Conservation (phyloP, 2,329 filamentous ascomycete species). For the Scedosporium apiospermum region DNA sequence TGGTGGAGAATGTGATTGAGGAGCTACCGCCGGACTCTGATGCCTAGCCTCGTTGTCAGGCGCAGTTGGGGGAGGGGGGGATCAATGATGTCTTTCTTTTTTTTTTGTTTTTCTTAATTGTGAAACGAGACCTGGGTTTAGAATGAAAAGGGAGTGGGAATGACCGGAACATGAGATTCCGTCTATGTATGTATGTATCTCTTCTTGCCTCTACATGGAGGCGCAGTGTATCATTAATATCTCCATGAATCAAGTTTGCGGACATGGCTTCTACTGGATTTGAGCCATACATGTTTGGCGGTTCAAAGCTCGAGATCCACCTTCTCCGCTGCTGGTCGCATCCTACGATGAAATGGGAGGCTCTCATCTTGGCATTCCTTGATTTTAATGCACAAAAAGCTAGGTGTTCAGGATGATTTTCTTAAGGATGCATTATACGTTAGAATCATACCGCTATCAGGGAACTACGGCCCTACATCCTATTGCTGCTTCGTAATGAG, state of each 20-base stretch:
- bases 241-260: not conserved
- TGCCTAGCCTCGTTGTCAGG: conserved; percentile 2
- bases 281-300: no score
- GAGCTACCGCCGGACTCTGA: conserved; percentile 51
- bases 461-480: not conserved
- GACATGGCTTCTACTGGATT: no score
- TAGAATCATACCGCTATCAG: not conserved
- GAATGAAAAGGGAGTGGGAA: not conserved
- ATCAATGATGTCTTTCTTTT: conserved; percentile 6
- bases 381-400: no score
- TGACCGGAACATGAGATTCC: not conserved
- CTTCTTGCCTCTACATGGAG: not conserved
- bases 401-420: no score
- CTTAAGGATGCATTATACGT: not conserved
- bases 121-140: not conserved
- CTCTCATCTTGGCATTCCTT: no score
- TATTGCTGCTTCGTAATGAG: no score
- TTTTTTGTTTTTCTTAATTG: conserved; percentile 4
- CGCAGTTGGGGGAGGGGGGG: not conserved
- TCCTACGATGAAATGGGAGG: no score
- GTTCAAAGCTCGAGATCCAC: no score
- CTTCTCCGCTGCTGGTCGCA: no score
- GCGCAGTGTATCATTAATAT: not conserved
- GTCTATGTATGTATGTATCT: not conserved
- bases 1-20: conserved; percentile 66